These are phyloP conservation scores for Boletus sp. DNA, from an alignment of 1,284 basidiomycete species.

Conservation along the genomic window DNA sequence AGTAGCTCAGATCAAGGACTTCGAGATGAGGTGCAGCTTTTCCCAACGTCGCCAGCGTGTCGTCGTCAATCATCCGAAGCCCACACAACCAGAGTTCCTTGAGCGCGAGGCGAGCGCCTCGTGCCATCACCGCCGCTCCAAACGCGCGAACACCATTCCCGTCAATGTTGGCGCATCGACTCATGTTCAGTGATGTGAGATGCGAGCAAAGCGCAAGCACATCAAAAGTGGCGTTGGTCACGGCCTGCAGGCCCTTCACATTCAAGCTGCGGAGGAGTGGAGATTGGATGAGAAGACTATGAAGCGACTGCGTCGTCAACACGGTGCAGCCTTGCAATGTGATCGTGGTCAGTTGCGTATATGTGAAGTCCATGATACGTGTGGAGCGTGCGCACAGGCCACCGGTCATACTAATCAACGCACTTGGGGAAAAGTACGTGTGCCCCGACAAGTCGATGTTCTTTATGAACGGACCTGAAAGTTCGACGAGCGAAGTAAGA, in stretches of 20 bases:
- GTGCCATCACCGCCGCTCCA: slow-evolving; percentile 45
- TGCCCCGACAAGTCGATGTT: slow-evolving; percentile 71
- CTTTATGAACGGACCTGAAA: slow-evolving; percentile 69
- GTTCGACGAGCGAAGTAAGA: slow-evolving; percentile 52
- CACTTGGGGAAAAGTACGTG: slow-evolving; percentile 51
- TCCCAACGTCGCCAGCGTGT: slow-evolving; percentile 63
- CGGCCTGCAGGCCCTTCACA: slow-evolving; percentile 69
- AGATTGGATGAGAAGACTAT: slow-evolving; percentile 71
- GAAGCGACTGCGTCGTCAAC: slow-evolving; percentile 67
- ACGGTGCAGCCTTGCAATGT: slow-evolving; percentile 76
- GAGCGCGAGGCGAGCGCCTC: slow-evolving; percentile 51
- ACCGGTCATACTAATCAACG: slow-evolving; percentile 55
- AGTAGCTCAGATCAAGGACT: slow-evolving; percentile 82
- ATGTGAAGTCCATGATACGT: slow-evolving; percentile 41
- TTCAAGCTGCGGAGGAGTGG: slow-evolving; percentile 63
- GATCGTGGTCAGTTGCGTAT: slow-evolving; percentile 69
- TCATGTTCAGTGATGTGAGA: slow-evolving; percentile 71
- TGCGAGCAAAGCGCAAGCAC: slow-evolving; percentile 61
- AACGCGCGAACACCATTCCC: slow-evolving; percentile 61
- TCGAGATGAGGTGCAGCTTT: slow-evolving; percentile 72
- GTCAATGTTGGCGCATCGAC: slow-evolving; percentile 72
- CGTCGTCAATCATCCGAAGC: slow-evolving; percentile 61
- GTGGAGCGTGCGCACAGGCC: slow-evolving; percentile 52
- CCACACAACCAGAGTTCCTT: slow-evolving; percentile 69
- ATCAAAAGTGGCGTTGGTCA: slow-evolving; percentile 74